Evolutionary conservation across 2,329 filamentous ascomycete genomes (phyloP), one percentile per base, ranked within the genome.

Genomic region (Talaromyces sp.): DNA sequence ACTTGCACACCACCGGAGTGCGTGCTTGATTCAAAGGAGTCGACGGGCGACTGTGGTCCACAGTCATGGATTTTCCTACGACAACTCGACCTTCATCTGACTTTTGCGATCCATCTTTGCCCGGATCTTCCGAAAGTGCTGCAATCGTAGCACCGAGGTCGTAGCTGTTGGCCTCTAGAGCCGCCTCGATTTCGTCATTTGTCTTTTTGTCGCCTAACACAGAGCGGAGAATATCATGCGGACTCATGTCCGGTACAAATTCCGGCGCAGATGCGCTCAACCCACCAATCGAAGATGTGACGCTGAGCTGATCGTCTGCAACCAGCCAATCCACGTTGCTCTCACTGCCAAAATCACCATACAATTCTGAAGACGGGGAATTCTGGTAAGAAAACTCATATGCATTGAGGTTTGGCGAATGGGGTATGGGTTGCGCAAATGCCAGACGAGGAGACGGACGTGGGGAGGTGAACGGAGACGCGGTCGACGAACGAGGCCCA

Each of bases 191-290:
- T 77, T 99, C 95, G 61, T 98, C 93, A 72, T 98, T 94, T 2
- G 92, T 90, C 73, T 91, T 90, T 63, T 92, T 89, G 71, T 95
- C 92, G 57, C 94, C 92, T 31, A 99, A 84, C 47, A 99, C 96
- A 6, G 94, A 97, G 67, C 95, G 91, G 64, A 99, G 84, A 87
- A 99, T 98, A 75, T 99, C 95, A 78, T 97, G 97, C 0, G 95
- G 94, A 66, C 92, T 96, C 94, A 99, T 98, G 73, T 98, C 93
- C 64, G 88, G 87, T 15, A 89, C 83, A 80, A 87, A 97, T 76
- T 97, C 93, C 27, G 93, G 90, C 5, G 92, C 92, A 10, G 75
- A 70, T 7, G 88, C 89, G 73, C 92, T 93, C 67, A 94, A 84
- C 39, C 86, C 88, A 69, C 89, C 92, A 17, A 90, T 84, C 27